Evolutionary conservation across 2,329 filamentous ascomycete species (phyloP).

Genomic region (Claviceps pazoutovae): DNA sequence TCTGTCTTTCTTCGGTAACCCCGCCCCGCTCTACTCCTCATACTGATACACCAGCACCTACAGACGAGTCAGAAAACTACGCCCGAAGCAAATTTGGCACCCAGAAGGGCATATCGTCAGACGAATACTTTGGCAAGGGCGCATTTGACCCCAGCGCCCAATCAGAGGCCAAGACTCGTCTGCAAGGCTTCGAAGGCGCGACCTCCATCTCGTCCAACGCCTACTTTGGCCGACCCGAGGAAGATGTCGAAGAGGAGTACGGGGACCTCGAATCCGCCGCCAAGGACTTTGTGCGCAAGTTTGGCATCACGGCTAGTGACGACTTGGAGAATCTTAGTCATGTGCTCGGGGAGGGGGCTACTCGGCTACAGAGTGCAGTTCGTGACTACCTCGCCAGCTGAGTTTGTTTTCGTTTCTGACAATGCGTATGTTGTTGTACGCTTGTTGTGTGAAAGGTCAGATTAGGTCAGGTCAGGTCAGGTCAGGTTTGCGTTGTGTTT

Average conservation of each 20-base stretch:
- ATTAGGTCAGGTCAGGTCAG: too few species aligned
- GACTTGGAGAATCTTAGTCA: constrained; percentile 83
- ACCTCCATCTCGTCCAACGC: constrained; percentile 88
- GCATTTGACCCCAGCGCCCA: constrained; percentile 68
- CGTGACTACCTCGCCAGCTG: constrained; percentile 48
- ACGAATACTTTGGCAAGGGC: constrained; percentile 95
- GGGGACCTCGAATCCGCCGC: constrained; percentile 86
- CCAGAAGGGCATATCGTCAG: constrained; percentile 93
- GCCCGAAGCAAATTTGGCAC: constrained; percentile 77
- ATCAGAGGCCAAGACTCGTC: constrained; percentile 70
- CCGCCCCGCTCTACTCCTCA: background rate
- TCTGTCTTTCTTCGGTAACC: too few species aligned
- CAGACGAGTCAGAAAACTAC: constrained; percentile 67
- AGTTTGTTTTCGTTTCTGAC: background rate
- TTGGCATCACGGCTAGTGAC: constrained; percentile 89
- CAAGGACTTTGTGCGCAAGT: constrained; percentile 90
- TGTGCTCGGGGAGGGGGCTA: constrained; percentile 73
- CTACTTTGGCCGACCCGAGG: constrained; percentile 90
- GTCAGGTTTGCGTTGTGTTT: background rate
- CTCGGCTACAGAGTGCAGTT: constrained; percentile 65
- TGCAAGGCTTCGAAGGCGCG: constrained; percentile 88
- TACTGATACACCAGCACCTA: background rate
- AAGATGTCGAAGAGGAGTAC: constrained; percentile 66
- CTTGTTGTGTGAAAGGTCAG: background rate
- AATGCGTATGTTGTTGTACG: background rate